Evolutionary conservation across 805 yeast species (phyloP), one percentile per base, ranked within the genome.

Genomic region (Sungouiella blattae): DNA sequence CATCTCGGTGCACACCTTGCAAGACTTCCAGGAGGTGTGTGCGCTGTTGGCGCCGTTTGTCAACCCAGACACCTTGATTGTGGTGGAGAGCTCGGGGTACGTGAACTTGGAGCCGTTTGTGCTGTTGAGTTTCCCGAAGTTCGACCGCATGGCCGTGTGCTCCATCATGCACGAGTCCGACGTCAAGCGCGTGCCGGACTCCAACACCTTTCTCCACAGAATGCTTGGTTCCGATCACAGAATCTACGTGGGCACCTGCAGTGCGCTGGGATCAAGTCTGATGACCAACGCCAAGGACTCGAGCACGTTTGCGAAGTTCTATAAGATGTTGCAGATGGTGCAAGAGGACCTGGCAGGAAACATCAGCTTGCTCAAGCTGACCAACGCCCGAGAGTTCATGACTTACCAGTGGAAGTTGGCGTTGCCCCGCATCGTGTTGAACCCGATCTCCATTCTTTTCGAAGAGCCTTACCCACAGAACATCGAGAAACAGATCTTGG

Each of bases 361-460:
- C 37, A 60, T 71, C 30, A 70, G 70, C 30, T 71, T 74, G 32
- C 65, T 77, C 44, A 74, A 74, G 49, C 64, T 77, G 36, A 60
- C 67, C 38, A 65, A 71, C 45, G 66, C 78, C 30, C 60, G 71
- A 36, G 87, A 78, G 43, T 83, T 77, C 49, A 64, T 77, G 58
- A 75, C 80, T 9, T 81, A 81, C 49, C 93, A 87, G 58, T 88
- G 96, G 96, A 80, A 82, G 54, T 70, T 85, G 37, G 89, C 94
- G 1, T 70, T 87, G 36, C 87, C 95, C 6, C 73, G 77, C 37
- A 76, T 87, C 27, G 81, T 88, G 15, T 77, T 88, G 53, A 85
- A 83, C 56, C 87, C 95, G 4, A 64, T 88, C 28, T 67, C 87
- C 22, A 71, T 88, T 16, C 52, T 86, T 8, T 79, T 89, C 50